These are phyloP conservation scores for Colletotrichum australisinense DNA, from an alignment of 2,329 filamentous ascomycete genomes.

Conservation along the genomic window DNA sequence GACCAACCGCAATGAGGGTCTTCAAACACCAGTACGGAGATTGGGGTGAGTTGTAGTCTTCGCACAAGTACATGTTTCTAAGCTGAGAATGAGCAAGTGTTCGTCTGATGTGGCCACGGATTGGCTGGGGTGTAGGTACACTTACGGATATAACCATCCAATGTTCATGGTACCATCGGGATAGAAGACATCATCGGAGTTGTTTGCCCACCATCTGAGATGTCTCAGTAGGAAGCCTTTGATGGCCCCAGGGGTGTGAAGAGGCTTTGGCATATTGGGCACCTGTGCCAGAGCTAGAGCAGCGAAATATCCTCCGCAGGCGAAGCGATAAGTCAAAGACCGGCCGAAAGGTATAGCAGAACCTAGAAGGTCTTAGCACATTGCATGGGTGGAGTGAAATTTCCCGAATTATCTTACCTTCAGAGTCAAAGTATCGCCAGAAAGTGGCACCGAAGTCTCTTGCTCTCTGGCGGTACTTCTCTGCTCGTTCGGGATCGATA, in stretches of 20 bases:
- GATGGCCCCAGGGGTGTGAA: slow-evolving; percentile 51
- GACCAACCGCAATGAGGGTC: slow-evolving; percentile 54
- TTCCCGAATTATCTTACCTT: slow-evolving; percentile 45
- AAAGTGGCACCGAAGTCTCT: slow-evolving; percentile 53
- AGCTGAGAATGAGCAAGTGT: not conserved
- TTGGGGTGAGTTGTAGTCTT: slow-evolving; percentile 69
- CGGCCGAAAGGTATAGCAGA: slow-evolving; percentile 64
- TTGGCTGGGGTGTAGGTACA: not conserved
- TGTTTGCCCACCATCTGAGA: slow-evolving; percentile 59
- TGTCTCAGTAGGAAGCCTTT: slow-evolving; percentile 63
- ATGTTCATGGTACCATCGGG: slow-evolving; percentile 62
- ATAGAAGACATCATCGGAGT: slow-evolving; percentile 57
- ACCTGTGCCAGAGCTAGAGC: slow-evolving; percentile 56
- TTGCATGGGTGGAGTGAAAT: fast-evolving
- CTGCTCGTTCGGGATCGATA: slow-evolving; percentile 51
- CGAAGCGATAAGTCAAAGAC: slow-evolving; percentile 63
- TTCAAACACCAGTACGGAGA: slow-evolving; percentile 67
- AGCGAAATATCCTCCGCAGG: slow-evolving; percentile 60
- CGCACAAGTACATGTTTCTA: slow-evolving; percentile 64
- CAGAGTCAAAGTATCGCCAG: slow-evolving; percentile 60
- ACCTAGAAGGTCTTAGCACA: slow-evolving; percentile 45
- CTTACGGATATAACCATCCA: slow-evolving; percentile 49
- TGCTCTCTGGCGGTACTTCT: slow-evolving; percentile 51
- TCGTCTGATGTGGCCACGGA: no score
- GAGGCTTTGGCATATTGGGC: slow-evolving; percentile 46